A percentile compares a stretch with the other conserved stretches of the same genome.
phyloP scores from a whole-genome alignment of 1,139 yeast species.

The Nakaseomyces uthaithaninus region DNA sequence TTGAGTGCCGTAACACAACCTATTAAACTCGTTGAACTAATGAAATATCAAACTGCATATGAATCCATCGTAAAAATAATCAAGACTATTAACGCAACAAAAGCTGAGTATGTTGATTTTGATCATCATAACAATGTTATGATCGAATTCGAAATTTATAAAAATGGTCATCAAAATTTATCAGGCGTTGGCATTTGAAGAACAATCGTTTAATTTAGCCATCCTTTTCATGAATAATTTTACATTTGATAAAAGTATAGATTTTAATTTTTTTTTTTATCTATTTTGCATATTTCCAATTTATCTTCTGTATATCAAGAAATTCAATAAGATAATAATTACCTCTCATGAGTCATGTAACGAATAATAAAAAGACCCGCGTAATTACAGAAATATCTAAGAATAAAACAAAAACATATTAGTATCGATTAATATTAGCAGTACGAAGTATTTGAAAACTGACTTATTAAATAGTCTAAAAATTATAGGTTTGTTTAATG shows the following conservation, averaged over 20 bases:
- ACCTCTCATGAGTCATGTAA: too few species aligned
- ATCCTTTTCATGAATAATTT: too few species aligned
- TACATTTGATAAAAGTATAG: too few species aligned
- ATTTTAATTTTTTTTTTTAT: background rate
- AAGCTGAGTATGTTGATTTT: conserved; percentile 6
- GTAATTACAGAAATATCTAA: too few species aligned
- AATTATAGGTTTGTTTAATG: background rate
- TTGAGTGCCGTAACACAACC: background rate
- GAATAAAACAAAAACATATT: too few species aligned
- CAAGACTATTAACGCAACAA: conserved; percentile 14
- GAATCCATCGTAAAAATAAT: conserved; percentile 7
- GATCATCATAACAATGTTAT: conserved; percentile 1
- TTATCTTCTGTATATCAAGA: too few species aligned
- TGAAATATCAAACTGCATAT: conserved; percentile 8
- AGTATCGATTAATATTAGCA: too few species aligned
- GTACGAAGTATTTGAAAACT: background rate
- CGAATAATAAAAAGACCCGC: too few species aligned
- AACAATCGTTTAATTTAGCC: background rate
- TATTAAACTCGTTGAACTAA: conserved; percentile 4
- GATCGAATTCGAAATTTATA: conserved; percentile 5
- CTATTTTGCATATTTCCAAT: too few species aligned
- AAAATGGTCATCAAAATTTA: conserved; percentile 5
- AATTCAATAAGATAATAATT: too few species aligned
- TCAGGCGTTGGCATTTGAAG: background rate
- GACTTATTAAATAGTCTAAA: background rate